Conservation (phyloP, 768 basidiomycete species). For the Podaxis rugospora region DNA sequence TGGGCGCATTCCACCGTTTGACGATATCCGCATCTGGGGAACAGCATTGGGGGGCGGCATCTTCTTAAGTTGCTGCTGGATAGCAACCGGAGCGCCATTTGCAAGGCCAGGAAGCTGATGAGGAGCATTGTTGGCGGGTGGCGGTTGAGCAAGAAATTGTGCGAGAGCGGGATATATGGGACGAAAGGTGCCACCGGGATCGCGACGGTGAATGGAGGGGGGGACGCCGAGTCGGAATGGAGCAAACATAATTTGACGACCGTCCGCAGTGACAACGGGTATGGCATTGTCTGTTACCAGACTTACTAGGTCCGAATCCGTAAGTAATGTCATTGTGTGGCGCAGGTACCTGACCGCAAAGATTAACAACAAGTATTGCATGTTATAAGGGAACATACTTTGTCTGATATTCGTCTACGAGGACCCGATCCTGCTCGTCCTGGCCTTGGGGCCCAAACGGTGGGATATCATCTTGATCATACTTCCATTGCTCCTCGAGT, state of each 20-base stretch:
- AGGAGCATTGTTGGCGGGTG: conserved; percentile 11
- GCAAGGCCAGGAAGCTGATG: conserved; percentile 14
- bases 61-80: conserved; percentile 58
- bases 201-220: conserved; percentile 28
- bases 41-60: conserved; percentile 51
- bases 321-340: conserved; percentile 51
- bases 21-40: conserved; percentile 60
- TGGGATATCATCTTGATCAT: conserved; percentile 61
- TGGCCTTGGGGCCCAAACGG: conserved; percentile 49
- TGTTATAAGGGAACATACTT: conserved; percentile 29
- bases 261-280: conserved; percentile 38
- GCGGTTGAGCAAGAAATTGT: conserved; percentile 8
- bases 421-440: conserved; percentile 63
- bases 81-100: conserved; percentile 52
- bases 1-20: conserved; percentile 52
- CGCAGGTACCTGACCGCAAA: conserved; percentile 41
- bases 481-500: conserved; percentile 61
- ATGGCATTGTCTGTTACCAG: conserved; percentile 50
- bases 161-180: conserved; percentile 19
- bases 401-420: conserved; percentile 69
- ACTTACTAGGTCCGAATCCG: conserved; percentile 48
- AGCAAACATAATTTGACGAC: conserved; percentile 43
- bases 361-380: conserved; percentile 8
- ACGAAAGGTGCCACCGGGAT: conserved; percentile 25
- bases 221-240: conserved; percentile 47